A percentile compares a stretch with the other conserved stretches of the same genome.
Conservation (phyloP, 116 monocot species). For the Iris pallida region DNA sequence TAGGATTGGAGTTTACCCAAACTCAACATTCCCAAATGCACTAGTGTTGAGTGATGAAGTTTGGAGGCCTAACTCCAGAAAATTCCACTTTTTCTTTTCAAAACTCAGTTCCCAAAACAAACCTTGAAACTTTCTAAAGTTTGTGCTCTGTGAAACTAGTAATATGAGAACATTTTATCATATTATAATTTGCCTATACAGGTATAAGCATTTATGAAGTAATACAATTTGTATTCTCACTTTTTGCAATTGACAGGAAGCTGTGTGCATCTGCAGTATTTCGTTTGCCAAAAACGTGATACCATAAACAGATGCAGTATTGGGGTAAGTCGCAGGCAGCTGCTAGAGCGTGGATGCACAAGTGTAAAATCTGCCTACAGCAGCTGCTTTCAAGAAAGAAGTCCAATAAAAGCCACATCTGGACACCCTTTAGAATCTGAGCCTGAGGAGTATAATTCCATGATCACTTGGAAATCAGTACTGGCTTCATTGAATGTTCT, state of each 20-base stretch:
- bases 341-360: slow-evolving; percentile 6
- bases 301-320: slow-evolving; percentile 8
- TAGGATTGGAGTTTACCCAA: too few relatives aligned
- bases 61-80: too few relatives aligned
- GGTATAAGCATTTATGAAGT: too few relatives aligned
- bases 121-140: too few relatives aligned
- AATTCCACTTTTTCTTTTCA: too few relatives aligned
- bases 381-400: slow-evolving; percentile 9
- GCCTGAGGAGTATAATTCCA: slow-evolving; percentile 31
- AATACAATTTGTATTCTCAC: neutral
- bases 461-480: slow-evolving; percentile 24
- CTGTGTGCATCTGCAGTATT: slow-evolving; percentile 16
- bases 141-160: too few relatives aligned
- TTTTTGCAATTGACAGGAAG: slow-evolving; percentile 28
- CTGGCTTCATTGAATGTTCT: slow-evolving; percentile 34
- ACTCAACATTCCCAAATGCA: too few relatives aligned
- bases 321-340: slow-evolving; percentile 5
- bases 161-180: too few relatives aligned
- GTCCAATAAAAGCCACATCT: slow-evolving; percentile 39
- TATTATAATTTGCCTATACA: too few relatives aligned
- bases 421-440: slow-evolving; percentile 49
- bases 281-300: slow-evolving; percentile 9
- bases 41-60: too few relatives aligned
- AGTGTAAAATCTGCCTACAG: slow-evolving; percentile 8
- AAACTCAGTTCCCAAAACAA: too few relatives aligned